Evolutionary conservation across 139 green algal species (phyloP), one percentile per base, ranked within the genome.

Genomic region (Coccomyxa sp.): DNA sequence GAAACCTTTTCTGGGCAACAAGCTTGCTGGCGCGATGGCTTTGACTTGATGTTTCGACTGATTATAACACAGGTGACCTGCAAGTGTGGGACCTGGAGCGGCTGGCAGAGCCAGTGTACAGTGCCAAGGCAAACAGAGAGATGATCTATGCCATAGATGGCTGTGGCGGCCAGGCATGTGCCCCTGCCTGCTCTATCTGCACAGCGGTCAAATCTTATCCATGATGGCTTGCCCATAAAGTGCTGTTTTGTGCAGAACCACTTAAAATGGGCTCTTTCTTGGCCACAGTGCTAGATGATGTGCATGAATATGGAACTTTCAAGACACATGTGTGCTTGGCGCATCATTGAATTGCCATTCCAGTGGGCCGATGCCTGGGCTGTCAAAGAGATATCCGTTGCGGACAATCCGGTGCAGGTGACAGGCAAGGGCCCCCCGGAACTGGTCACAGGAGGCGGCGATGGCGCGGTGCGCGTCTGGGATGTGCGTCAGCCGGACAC

Each of bases 401-500:
- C n/a, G 17, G 23, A 0, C 21, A 3, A 16, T 32, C 1, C 71
- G 30, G 27, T 74, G 68, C 79, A 85, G 86, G 31, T 13, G 13
- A 67, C 71, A 14, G 92, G 91, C 0, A 93, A 91, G 81, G 94
- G 94, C 3, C 88, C 93, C 0, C 94, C 93, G 13, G 94, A 97
- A 84, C 80, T 98, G 9, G 95, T 87, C 0, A 98, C 94, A 1
- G 91, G 93, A 57, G 94, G 95, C 4, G 81, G 91, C 17, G 95
- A 98, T 83, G 95, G 95, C 27, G 92, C 89, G 25, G 94, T 98
- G 66, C 88, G 94, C 0, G 93, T 98, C 79, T 98, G 95, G 94
- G 95, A 98, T 82, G 83, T 93, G 12, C 87, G 95, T 38, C 93
- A 96, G 81, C 83, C 91, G 57, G 89, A 95, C 74, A 91, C 92